Base-by-base conservation (phyloP, 768 basidiomycete species). In the Gymnopilus dilepis region DNA sequence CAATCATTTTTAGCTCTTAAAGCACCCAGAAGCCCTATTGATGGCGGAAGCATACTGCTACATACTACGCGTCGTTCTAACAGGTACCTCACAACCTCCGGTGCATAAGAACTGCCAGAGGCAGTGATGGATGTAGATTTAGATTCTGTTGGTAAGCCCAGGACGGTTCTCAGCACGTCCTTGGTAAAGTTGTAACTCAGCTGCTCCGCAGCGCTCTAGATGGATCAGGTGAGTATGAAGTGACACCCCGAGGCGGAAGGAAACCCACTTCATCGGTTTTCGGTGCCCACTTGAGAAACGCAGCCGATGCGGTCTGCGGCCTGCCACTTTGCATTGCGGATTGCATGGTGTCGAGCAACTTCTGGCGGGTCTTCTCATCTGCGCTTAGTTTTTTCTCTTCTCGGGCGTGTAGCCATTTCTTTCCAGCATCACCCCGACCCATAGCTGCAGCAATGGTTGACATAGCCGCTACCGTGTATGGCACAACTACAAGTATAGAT, bases 371-470 rank as follows among this genome's bases (percentile, higher is more conserved):
- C 2, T 51, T 45, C n/a, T 72, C 72, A n/a, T 63, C 65, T 2
- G 59, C 57, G 21, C 40, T 60, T 11, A 59, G 52, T 28, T 64
- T 54, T 12, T 30, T 31, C 6, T 43, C 61, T 51, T 37, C 54
- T 1, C 54, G 55, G 11, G 58, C 62, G 37, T 62, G 64, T n/a
- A 86, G 56, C 88, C 88, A 91, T 47, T 72, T 75, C 9, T 69
- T 68, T 4, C 69, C 70, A 4, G 76, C 73, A 2, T 70, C 62
- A 0, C 79, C 81, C 52, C 81, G 82, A 2, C 89, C 87, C 65
- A 92, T 78, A 0, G 87, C 89, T 53, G 78, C 78, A 3, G 86
- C 85, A 52, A 93, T 84, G 11, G 80, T 91, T 1, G 91, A 91
- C 8, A 70, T 77, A 1, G 71, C 53, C 2, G 85, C 87, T 6